Conservation (phyloP, 2,329 filamentous ascomycete species). For the Trichophyton benhamiae region DNA sequence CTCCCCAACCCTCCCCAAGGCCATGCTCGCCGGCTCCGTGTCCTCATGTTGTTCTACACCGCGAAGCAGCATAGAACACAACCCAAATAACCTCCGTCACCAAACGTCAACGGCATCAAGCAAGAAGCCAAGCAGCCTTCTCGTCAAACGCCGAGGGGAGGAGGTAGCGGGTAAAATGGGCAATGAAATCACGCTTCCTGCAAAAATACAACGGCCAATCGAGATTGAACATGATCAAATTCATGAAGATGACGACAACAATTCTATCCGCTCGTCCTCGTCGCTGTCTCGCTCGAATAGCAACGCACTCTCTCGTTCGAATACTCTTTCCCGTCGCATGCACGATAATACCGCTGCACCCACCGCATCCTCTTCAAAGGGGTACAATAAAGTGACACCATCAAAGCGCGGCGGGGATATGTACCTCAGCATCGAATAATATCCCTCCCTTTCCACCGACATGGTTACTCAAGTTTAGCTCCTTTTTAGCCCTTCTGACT, state of each 20-base stretch:
- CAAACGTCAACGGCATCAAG: neutral
- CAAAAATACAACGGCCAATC: neutral
- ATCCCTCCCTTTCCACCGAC: neutral
- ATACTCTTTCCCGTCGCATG: neutral
- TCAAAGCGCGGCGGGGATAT: neutral
- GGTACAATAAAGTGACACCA: neutral
- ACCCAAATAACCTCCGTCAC: neutral
- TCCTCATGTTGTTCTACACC: neutral
- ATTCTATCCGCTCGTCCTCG: neutral
- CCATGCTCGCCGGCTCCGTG: neutral
- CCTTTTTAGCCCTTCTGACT: neutral
- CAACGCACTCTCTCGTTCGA: neutral
- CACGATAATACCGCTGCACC: neutral
- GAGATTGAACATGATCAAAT: neutral
- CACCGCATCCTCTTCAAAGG: neutral
- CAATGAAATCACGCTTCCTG: slow-evolving; percentile 8
- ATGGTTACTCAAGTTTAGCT: neutral
- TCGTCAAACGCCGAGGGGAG: slow-evolving; percentile 17
- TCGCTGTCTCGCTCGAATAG: too few species aligned
- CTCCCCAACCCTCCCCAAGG: neutral
- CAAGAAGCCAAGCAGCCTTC: slow-evolving; percentile 10
- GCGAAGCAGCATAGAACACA: neutral
- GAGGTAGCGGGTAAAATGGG: slow-evolving; percentile 14
- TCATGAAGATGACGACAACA: neutral
- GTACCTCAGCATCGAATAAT: slow-evolving; percentile 2